Evolutionary conservation across 371 early-diverging fungal species (phyloP).

Genomic region (Polyrhizophydium stewartii): DNA sequence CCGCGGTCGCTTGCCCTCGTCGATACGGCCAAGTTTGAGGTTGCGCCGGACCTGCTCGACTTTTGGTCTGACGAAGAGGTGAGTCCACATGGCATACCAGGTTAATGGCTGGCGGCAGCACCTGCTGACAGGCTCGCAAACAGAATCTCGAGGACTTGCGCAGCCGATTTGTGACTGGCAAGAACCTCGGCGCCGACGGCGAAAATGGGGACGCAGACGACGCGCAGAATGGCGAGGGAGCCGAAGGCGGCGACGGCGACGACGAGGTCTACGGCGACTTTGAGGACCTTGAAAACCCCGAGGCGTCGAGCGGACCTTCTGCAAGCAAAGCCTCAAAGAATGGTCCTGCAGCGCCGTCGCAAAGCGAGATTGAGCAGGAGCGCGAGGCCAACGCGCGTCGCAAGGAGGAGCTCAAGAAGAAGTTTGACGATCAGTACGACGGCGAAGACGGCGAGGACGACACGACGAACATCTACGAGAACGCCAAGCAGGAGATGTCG

Average conservation of each 20-base stretch:
- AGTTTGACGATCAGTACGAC: conserved; percentile 90
- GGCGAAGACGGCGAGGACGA: conserved; percentile 59
- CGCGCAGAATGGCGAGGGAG: conserved; percentile 27
- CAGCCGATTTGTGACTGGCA: conserved; percentile 71
- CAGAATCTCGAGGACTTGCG: conserved; percentile 69
- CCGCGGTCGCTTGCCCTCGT: conserved; percentile 29
- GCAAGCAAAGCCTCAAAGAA: neutral
- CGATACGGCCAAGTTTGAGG: conserved; percentile 66
- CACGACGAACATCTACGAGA: conserved; percentile 78
- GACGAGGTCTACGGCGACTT: conserved; percentile 75
- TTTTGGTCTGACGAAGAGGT: conserved; percentile 71
- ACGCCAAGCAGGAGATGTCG: conserved; percentile 80
- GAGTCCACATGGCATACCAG: too few species aligned
- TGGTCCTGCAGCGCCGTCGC: neutral
- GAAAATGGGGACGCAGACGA: conserved; percentile 10
- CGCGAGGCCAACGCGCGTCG: conserved; percentile 52
- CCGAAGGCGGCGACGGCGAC: conserved; percentile 15
- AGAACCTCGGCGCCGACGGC: conserved; percentile 34
- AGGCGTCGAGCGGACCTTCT: conserved; percentile 27
- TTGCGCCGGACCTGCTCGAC: conserved; percentile 51
- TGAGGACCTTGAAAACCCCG: conserved; percentile 82
- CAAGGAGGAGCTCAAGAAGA: conserved; percentile 84
- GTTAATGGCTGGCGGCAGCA: neutral
- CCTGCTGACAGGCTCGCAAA: conserved; percentile 15
- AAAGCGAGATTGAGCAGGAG: neutral